Conservation (phyloP, 768 basidiomycete genomes). For the Hypsizygus marmoreus region DNA sequence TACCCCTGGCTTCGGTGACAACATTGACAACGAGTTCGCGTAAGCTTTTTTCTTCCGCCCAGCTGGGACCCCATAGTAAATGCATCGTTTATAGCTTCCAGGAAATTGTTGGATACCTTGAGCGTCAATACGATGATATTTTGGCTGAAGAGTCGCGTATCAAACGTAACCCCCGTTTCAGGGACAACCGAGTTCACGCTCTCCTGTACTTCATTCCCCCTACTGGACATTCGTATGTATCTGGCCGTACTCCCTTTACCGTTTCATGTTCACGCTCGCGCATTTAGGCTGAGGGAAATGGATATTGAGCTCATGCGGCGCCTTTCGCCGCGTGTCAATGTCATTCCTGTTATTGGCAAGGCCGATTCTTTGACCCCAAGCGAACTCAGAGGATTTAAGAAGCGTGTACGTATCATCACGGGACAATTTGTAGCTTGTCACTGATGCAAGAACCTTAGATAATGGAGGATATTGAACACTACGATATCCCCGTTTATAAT, state of each 20-base stretch:
- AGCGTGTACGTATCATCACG: slow-evolving; percentile 56
- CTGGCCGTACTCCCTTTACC: no score
- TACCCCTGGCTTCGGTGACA: slow-evolving; percentile 98
- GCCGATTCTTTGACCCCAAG: slow-evolving; percentile 92
- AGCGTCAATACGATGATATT: slow-evolving; percentile 99
- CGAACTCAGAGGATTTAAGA: slow-evolving; percentile 95
- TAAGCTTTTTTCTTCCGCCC: slow-evolving; percentile 40
- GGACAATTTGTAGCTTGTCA: not conserved
- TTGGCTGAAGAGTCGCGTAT: slow-evolving; percentile 98
- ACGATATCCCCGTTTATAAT: slow-evolving; percentile 98
- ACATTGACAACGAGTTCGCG: slow-evolving; percentile 99
- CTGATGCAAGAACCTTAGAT: slow-evolving; percentile 54
- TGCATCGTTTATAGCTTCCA: slow-evolving; percentile 67
- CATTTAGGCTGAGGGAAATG: slow-evolving; percentile 86
- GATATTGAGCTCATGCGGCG: slow-evolving; percentile 99
- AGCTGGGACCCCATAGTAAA: slow-evolving; percentile 3
- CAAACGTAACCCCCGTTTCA: slow-evolving; percentile 99
- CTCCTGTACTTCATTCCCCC: slow-evolving; percentile 98
- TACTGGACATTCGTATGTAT: slow-evolving; percentile 90
- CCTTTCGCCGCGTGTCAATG: slow-evolving; percentile 96
- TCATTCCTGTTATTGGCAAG: slow-evolving; percentile 97
- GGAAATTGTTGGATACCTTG: slow-evolving; percentile 95
- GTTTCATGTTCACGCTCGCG: slow-evolving; percentile 6
- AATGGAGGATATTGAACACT: slow-evolving; percentile 99
- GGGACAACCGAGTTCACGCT: slow-evolving; percentile 96